Evolutionary conservation across 75 land plant genomes (phyloP).

Genomic region (Picea glauca): DNA sequence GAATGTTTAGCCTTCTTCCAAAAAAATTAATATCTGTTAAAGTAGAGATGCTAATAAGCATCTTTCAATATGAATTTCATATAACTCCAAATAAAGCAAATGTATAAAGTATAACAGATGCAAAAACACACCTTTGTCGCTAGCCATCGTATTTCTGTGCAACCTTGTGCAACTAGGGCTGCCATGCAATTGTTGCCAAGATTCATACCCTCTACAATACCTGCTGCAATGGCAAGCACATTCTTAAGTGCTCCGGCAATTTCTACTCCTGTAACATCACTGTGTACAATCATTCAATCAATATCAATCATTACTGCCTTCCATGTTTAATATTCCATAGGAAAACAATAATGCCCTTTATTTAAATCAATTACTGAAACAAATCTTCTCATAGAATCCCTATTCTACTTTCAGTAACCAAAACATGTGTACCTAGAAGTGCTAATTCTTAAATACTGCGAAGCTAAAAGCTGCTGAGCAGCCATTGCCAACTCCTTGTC

Average conservation of each 20-base stretch:
- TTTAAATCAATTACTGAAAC: not conserved
- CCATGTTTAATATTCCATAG: not conserved
- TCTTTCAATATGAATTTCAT: no score
- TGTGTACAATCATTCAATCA: conserved; percentile 16
- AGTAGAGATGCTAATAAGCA: no score
- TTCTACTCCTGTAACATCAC: conserved; percentile 94
- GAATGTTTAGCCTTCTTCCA: no score
- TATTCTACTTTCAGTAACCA: not conserved
- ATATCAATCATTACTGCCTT: not conserved
- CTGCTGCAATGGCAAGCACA: conserved; percentile 97
- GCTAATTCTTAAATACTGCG: conserved; percentile 74
- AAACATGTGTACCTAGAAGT: conserved; percentile 55
- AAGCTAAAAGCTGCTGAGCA: conserved; percentile 84
- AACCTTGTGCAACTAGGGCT: conserved; percentile 93
- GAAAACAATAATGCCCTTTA: not conserved
- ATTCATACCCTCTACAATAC: conserved; percentile 93
- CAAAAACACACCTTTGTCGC: conserved; percentile 68
- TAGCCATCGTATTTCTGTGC: conserved; percentile 90
- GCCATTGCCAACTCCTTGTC: conserved; percentile 82
- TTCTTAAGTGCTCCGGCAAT: conserved; percentile 96
- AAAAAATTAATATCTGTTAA: no score
- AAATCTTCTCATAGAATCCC: no score
- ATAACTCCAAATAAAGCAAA: no score
- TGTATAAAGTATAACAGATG: not conserved
- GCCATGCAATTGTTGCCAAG: conserved; percentile 97